Evolutionary conservation across 345 rosid species (phyloP).

Genomic region (Rhodamnia rubescens): DNA sequence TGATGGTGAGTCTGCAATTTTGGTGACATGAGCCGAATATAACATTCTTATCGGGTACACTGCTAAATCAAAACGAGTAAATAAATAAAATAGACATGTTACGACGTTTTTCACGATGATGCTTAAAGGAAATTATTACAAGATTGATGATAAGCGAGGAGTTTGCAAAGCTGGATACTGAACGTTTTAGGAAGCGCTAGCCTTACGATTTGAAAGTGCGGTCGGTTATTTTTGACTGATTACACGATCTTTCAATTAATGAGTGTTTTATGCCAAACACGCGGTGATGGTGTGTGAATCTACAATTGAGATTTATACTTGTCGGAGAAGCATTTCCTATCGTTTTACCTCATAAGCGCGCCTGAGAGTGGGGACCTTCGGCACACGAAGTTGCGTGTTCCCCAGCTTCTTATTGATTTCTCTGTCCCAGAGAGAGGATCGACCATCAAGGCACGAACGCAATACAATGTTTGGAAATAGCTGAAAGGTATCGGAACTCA

Average conservation of each 20-base stretch:
- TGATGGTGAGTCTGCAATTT: slow-evolving; percentile 27
- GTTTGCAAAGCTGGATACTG: neutral
- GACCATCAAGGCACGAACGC: neutral
- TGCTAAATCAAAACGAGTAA: too few species aligned
- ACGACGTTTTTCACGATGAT: neutral
- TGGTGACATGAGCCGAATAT: neutral
- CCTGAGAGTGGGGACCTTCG: slow-evolving; percentile 19
- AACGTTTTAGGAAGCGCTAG: neutral
- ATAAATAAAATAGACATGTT: neutral
- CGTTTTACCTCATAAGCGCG: slow-evolving; percentile 27
- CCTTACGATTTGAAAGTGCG: too few species aligned
- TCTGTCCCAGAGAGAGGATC: slow-evolving; percentile 13
- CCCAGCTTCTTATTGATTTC: slow-evolving; percentile 50
- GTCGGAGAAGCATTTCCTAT: too few species aligned
- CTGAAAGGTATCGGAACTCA: slow-evolving; percentile 4
- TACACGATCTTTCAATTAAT: too few species aligned
- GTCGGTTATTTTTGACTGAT: too few species aligned
- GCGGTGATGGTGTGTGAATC: too few species aligned
- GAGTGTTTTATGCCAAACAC: too few species aligned
- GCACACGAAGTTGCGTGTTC: slow-evolving; percentile 57
- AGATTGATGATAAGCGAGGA: neutral
- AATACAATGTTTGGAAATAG: neutral
- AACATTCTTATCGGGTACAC: too few species aligned
- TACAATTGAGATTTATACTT: too few species aligned
- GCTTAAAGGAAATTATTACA: neutral